These are phyloP conservation scores for Rachicladosporium sp. DNA, from an alignment of 2,329 filamentous ascomycete species.

Conservation along the genomic window DNA sequence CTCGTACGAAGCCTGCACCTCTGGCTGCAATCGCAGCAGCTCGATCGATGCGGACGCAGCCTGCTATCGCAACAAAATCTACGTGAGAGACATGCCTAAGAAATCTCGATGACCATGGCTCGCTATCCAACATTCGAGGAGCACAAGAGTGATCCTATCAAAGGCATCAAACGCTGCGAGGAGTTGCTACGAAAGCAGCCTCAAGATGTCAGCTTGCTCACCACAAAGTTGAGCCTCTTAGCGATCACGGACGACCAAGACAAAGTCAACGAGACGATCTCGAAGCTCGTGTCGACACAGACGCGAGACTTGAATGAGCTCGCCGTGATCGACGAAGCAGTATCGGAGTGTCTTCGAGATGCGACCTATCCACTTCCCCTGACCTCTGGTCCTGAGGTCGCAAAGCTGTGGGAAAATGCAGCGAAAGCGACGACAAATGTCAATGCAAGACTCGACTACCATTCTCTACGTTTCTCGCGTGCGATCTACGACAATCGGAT, in stretches of 20 bases:
- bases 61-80: no score
- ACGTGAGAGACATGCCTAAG: no score
- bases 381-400: constrained; percentile 16
- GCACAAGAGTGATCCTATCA: constrained; percentile 17
- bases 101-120: constrained; percentile 14
- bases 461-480: constrained; percentile 17
- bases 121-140: constrained; percentile 23
- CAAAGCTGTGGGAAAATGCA: constrained; percentile 22
- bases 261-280: constrained; percentile 12
- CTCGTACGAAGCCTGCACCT: no score
- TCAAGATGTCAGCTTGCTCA: constrained; percentile 16
- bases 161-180: constrained; percentile 22
- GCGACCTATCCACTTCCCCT: constrained; percentile 15
- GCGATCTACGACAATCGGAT: constrained; percentile 20
- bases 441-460: constrained; percentile 16
- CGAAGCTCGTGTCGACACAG: constrained; percentile 13
- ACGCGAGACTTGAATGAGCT: constrained; percentile 18
- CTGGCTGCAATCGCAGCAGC: no score
- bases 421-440: constrained; percentile 13
- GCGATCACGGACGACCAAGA: constrained; percentile 11
- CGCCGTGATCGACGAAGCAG: constrained; percentile 17
- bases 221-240: constrained; percentile 20
- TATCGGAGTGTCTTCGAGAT: constrained; percentile 12
- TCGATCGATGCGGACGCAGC: no score
- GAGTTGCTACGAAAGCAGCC: constrained; percentile 19